Conservation (phyloP, 2,329 filamentous ascomycete genomes). For the Lecanicillium sp. region DNA sequence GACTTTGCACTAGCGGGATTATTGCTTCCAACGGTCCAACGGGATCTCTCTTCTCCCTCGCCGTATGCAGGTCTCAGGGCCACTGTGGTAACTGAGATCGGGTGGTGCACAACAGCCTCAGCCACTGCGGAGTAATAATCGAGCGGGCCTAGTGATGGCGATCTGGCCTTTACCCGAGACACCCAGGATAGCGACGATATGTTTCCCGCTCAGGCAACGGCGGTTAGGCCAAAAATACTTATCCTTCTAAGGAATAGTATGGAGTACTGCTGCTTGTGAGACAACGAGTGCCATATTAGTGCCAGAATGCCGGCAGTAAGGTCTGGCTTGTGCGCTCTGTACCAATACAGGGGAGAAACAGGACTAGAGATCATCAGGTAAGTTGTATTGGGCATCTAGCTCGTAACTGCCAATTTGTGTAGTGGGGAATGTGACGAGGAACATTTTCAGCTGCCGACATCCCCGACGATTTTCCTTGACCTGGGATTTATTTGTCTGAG, state of each 20-base stretch:
- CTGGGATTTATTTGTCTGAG: neutral
- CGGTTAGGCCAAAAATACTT: neutral
- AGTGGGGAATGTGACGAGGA: neutral
- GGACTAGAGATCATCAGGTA: neutral
- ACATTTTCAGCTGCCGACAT: neutral
- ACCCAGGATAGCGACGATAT: neutral
- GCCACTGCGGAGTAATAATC: neutral
- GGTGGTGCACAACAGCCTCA: neutral
- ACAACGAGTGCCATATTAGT: neutral
- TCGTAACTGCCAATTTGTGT: neutral
- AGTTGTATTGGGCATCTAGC: neutral
- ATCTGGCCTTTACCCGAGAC: neutral
- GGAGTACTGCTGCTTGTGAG: neutral
- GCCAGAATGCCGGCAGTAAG: no score
- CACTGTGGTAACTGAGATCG: neutral
- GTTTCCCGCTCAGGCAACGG: neutral
- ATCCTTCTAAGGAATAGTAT: neutral
- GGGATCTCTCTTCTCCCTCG: slow-evolving; percentile 1
- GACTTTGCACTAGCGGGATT: neutral
- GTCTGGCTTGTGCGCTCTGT: no score
- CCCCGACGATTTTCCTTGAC: neutral
- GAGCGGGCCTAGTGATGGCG: neutral
- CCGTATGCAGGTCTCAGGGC: neutral
- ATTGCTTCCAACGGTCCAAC: neutral
- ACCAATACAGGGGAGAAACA: no score